A percentile compares a stretch with the other conserved stretches of the same genome.
These are phyloP conservation scores for Trichoderma erinaceum DNA, from an alignment of 495 filamentous ascomycete genomes.

Conservation along the genomic window DNA sequence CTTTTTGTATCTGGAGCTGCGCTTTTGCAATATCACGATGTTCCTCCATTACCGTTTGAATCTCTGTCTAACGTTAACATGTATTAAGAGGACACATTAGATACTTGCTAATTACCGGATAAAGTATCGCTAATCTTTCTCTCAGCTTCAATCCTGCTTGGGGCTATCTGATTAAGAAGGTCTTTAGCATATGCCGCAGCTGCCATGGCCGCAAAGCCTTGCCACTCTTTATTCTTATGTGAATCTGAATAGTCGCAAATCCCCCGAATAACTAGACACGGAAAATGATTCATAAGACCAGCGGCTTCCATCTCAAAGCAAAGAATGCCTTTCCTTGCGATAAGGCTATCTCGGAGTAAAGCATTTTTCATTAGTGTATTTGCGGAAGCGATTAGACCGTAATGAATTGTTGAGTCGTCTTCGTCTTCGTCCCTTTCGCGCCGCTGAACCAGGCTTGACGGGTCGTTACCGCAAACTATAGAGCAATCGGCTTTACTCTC, in stretches of 20 bases:
- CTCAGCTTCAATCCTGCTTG: slow-evolving; percentile 1
- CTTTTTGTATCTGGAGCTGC: not conserved
- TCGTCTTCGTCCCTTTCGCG: slow-evolving; percentile 15
- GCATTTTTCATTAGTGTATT: slow-evolving; percentile 6
- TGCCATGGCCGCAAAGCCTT: slow-evolving; percentile 9
- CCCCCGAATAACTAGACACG: not conserved
- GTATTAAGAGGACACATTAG: not conserved
- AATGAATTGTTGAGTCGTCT: slow-evolving; percentile 2
- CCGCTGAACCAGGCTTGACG: not conserved
- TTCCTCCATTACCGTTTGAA: not conserved
- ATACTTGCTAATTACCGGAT: not conserved
- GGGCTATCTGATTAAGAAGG: not conserved
- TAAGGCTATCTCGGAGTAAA: slow-evolving; percentile 12
- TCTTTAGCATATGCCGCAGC: slow-evolving; percentile 11
- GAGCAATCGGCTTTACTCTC: not conserved
- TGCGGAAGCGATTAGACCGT: not conserved
- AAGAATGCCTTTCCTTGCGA: not conserved
- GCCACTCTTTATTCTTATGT: slow-evolving; percentile 6
- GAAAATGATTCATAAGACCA: slow-evolving; percentile 8
- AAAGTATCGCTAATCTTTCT: not conserved
- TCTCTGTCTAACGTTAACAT: not conserved
- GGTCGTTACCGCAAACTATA: slow-evolving; percentile 3
- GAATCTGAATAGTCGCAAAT: slow-evolving; percentile 8
- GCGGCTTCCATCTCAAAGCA: slow-evolving; percentile 19
- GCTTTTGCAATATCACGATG: not conserved